Base-by-base conservation (phyloP, 73 alveolate species). In the Durusdinium trenchii region DNA sequence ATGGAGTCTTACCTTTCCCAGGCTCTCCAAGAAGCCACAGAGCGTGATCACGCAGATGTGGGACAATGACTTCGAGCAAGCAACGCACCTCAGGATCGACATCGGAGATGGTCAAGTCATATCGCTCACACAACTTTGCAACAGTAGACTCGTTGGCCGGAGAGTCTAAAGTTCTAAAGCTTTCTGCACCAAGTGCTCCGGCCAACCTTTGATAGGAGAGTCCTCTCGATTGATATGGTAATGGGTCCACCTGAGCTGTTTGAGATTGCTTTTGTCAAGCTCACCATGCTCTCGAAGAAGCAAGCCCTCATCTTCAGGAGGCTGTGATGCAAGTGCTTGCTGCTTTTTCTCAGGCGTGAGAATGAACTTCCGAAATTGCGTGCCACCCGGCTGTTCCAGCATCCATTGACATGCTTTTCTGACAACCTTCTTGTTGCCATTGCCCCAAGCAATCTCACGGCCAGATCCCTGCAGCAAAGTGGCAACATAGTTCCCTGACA, bases 361-460 rank as follows among this genome's bases (percentile, higher is more conserved):
- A 26, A 60, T 16, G 36, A 16, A 78, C 38, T 42, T 54, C 45
- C 62, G 1, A 42, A 45, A 43, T 35, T 78, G 87, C 61, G 46
- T 16, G 62, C 87, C 87, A 0, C 87, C 38, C 62, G 20, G 2
- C 61, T 78, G 87, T 18, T 78, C 87, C 60, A 78, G 40, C 87
- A 78, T 78, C 87, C 62, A 78, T 60, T 78, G 87, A 38, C 40
- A 43, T 0, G 87, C 87, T 40, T 78, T 78, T 3, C 87, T 54
- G 40, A 38, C n/a, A n/a, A n/a, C n/a, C 87, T 38, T 48, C 28
- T 78, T 78, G 61, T 78, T 78, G 20, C 87, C 62, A 1, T 10
- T 6, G 10, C 87, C 87, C 87, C 87, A 78, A 23, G 46, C n/a
- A 14, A 78, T 78, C 62, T 78, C 87, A 40, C 43, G 30, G 42